Evolutionary conservation across 1,139 yeast genomes (phyloP).

Genomic region (Yamadazyma jaroonii): DNA sequence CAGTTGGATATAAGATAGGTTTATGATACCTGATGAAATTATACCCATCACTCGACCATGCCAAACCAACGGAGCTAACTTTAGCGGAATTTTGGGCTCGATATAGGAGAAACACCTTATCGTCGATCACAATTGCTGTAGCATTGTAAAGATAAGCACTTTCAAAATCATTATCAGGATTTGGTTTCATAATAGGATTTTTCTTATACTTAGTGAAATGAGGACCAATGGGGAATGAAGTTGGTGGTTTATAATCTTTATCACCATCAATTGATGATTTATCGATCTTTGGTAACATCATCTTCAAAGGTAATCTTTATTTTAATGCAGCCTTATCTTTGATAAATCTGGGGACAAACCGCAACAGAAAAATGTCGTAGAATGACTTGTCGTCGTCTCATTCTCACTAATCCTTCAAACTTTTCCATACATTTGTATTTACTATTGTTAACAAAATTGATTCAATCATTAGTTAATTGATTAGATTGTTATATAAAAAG

Average conservation of each 20-base stretch:
- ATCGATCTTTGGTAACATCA: slow-evolving; percentile 32
- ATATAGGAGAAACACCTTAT: slow-evolving; percentile 36
- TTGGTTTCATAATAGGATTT: slow-evolving; percentile 41
- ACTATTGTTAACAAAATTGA: too few relatives aligned
- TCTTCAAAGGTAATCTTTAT: too few relatives aligned
- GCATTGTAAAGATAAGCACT: slow-evolving; percentile 44
- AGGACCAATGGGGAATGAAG: slow-evolving; percentile 43
- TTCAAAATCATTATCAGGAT: slow-evolving; percentile 40
- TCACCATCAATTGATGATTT: slow-evolving; percentile 31
- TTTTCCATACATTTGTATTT: too few relatives aligned
- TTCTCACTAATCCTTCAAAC: slow-evolving; percentile 1
- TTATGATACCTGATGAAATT: slow-evolving; percentile 28
- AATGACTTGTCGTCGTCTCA: slow-evolving; percentile 1
- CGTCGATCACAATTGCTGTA: slow-evolving; percentile 42
- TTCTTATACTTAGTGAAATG: slow-evolving; percentile 28
- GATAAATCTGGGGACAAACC: slow-evolving; percentile 1
- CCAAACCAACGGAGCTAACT: slow-evolving; percentile 37
- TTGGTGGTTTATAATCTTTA: slow-evolving; percentile 32
- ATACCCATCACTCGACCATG: slow-evolving; percentile 43
- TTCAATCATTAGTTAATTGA: too few relatives aligned
- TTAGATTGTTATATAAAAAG: too few relatives aligned
- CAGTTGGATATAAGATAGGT: slow-evolving; percentile 38
- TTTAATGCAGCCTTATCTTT: background rate
- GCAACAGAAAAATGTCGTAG: slow-evolving; percentile 2
- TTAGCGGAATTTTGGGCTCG: slow-evolving; percentile 40